These are phyloP conservation scores for Colletotrichum neosansevieriae DNA, from an alignment of 2,329 filamentous ascomycete species.

Conservation along the genomic window DNA sequence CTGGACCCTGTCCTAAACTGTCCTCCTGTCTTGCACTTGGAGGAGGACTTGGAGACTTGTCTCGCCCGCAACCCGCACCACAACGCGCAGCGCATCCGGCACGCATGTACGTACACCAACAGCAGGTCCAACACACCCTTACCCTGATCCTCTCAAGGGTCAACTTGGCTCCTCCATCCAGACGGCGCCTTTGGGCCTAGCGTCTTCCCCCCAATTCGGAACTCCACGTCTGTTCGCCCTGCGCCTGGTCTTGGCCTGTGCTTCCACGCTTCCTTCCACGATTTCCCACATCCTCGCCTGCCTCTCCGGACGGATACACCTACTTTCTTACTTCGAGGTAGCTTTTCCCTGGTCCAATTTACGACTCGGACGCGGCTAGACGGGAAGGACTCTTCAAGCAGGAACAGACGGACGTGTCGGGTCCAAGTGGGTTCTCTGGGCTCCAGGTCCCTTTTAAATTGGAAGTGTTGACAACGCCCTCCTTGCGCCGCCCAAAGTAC, in stretches of 20 bases:
- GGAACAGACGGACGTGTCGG: background rate
- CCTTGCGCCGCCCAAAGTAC: slow-evolving; percentile 18
- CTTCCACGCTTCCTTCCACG: slow-evolving; percentile 6
- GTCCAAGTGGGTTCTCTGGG: too few relatives aligned
- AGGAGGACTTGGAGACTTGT: background rate
- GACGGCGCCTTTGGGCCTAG: slow-evolving; percentile 1
- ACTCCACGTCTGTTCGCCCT: slow-evolving; percentile 10
- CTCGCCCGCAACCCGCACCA: slow-evolving; percentile 22
- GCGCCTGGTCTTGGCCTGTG: slow-evolving; percentile 17
- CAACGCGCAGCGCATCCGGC: background rate
- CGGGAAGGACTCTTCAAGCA: slow-evolving; percentile 7
- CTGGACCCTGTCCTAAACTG: slow-evolving; percentile 23
- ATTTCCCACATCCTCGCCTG: background rate
- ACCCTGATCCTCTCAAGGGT: slow-evolving; percentile 3
- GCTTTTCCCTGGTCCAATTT: background rate
- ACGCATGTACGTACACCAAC: slow-evolving; percentile 1
- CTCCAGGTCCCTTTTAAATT: background rate
- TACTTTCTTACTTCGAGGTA: too few relatives aligned
- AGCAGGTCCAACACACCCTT: background rate
- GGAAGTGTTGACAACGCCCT: slow-evolving; percentile 10
- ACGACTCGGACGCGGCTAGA: background rate
- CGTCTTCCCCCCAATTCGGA: slow-evolving; percentile 5
- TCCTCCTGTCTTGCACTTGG: slow-evolving; percentile 17
- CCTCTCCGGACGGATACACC: slow-evolving; percentile 1
- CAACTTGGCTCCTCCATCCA: slow-evolving; percentile 12